Evolutionary conservation across 192 early-diverging fungal genomes (phyloP), one percentile per base, ranked within the genome.

Genomic region (Backusella australiensis): DNA sequence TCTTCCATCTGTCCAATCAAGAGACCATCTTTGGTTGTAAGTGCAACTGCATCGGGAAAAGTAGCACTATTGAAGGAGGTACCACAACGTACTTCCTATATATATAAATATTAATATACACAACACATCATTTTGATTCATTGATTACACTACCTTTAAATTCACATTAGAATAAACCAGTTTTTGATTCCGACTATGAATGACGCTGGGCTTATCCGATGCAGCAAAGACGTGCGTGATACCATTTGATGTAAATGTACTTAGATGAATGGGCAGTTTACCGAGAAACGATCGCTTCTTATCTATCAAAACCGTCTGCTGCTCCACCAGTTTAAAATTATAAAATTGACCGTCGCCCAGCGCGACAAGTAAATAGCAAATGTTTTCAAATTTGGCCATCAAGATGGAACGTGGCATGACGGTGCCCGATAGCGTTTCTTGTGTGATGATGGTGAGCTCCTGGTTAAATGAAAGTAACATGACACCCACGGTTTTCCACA

Each of bases 111-210:
- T 70, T 29, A 29, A 36, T 67, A 52, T 19, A 73, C 15, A 26
- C 68, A 44, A 12, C 9, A 39, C 8, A 39, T 39, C 38, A 2
- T 38, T 1, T 11, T 39, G 38, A 39, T 32, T 32, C 2, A 32
- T 32, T 39, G 38, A 39, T 39, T 1, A 39, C 11, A 7, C 38
- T 84, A 93, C 92, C 86, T 90, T 92, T 4, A 93, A 76, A 80
- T 99, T 97, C 34, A 99, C 93, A 78, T 90, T 94, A 6, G 94
- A 94, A 77, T 92, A 98, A 42, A 93, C 70, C 4, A 99, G 85
- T 80, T 96, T 94, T n/a, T 88, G 84, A 73, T 90, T 88, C 34
- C 83, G 88, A 66, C 84, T 88, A 72, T 92, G 90, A 69, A 95
- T 89, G 21, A 99, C 89, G 3, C 96, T 93, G 0, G 97, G 95